Base-by-base conservation (phyloP, 2,329 filamentous ascomycete genomes). In the Cladosporium cucumerinum region DNA sequence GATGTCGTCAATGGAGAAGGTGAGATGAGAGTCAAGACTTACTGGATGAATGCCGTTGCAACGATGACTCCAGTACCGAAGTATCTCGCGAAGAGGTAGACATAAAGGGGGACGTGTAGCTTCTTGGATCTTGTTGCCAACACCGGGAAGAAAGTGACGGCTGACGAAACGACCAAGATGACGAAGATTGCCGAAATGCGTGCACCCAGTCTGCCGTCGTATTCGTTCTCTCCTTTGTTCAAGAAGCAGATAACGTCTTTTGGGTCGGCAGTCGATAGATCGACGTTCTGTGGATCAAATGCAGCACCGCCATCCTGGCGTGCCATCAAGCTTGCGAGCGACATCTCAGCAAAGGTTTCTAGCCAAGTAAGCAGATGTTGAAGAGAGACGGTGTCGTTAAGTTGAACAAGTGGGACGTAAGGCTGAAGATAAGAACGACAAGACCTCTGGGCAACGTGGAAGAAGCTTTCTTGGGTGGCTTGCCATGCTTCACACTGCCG, bases 171-270 rank as follows among this genome's bases (percentile, higher is more conserved):
- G 65, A 81, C 54, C n/a, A 80, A 64, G 51, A 80, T 80, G 43
- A 82, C 80, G 67, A 82, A 82, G 61, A 82, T 70, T 25, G 81
- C 72, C 26, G 71, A 82, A 70, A 80, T 75, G 3, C 79, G 78
- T 1, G 76, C 77, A 10, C 80, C 80, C 1, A 82, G 67, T 4
- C 74, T 77, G 25, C 85, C 85, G 68, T 86, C 78, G 69, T 86
- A 87, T 23, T 86, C 81, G 69, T 86, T 86, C 0, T 70, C 73
- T 2, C 73, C 75, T 2, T 71, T 65, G 12, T 78, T 74, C 21
- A 86, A 70, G 71, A 81, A 85, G 72, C 85, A 87, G 69, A 85
- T 76, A 52, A 87, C 18, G 7, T 62, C 49, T 23, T n/a, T 39
- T 18, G 73, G 2, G 80, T 72, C 3, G 70, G 70, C 1, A 77